Evolutionary conservation across 2,329 filamentous ascomycete genomes (phyloP), one percentile per base, ranked within the genome.

Genomic region (Diplocarpon mali): DNA sequence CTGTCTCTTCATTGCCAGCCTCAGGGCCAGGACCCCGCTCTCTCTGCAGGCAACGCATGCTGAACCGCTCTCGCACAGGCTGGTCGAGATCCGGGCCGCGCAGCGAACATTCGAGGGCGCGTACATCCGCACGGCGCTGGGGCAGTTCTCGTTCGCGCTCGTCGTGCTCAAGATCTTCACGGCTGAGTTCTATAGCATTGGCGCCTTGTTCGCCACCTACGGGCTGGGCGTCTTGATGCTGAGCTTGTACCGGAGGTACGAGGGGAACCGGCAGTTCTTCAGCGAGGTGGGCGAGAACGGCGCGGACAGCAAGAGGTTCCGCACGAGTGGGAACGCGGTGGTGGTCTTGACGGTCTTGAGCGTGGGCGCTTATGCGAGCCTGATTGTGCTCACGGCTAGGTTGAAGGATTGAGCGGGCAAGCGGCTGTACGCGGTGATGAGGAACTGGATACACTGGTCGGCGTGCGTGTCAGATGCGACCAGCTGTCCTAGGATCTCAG

Each of bases 101-200:
- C 92, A 98, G 63, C 79, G 92, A 44, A 98, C 92, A 2, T 98
- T 96, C 58, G 92, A 98, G 66, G 92, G 92, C 16, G 92, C 92
- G 16, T 98, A 96, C 66, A 83, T 95, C 60, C 85, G 92, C 49
- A 98, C 92, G 0, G 89, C 90, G 2, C 77, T 98, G 15, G 86
- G 85, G 2, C 89, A 96, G 60, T 96, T 96, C 69, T 90, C 85
- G 45, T 96, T 98, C 64, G 82, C 90, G 15, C 79, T 98, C 40
- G 81, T 98, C 51, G 85, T 98, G 42, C 78, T 95, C 55, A 95
- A 93, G 68, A 93, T 98, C 65, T 96, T 98, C 69, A 95, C 88
- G 8, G 76, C 81, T 42, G 92, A 96, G 62, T 96, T 98, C 70
- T 96, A 96, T 67, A 80, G 83, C 55, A 95, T 95, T 51, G 92